Base-by-base conservation (phyloP, 1,139 yeast genomes). In the Sugiyamaella paludigena region DNA sequence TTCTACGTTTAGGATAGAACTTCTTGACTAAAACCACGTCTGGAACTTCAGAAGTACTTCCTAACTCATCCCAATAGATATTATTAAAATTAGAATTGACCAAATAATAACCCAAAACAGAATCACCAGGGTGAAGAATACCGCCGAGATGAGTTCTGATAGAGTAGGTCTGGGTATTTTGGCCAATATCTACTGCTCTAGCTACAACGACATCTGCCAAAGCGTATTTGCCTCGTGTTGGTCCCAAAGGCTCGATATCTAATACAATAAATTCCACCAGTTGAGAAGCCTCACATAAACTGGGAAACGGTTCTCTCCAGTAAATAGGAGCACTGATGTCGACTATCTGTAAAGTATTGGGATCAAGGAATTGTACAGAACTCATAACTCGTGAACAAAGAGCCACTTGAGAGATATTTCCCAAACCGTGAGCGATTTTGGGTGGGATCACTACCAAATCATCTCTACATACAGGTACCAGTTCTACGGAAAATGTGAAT, bases 401-500 rank as follows among this genome's bases (percentile, higher is more conserved):
- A 4, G 88, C 97, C 52, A 91, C 73, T 64, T 87, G 84, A 27
- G 91, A 73, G 51, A 92, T 86, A 65, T 86, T 85, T 54, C 98
- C 96, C 73, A 89, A 68, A 11, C 88, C 79, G 57, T 83, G 80
- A 2, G 99, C 98, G 56, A 92, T 69, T 59, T 82, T 82, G 62
- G 81, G 80, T 29, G 98, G 98, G 55, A 94, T 75, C 40, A 91
- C 86, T 30, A 94, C 95, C 59, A 94, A 77, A 65, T 94, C 98
- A 66, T 92, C 99, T 67, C 95, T 84, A 78, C 98, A 94, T 43
- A 94, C 82, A n/a, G 98, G 98, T 1, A 88, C 96, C 58, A 92
- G 82, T 71, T 92, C 99, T 36, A 91, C 87, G 12, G 98, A 89
- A 65, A 77, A 91, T 8, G 98, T 79, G 67, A 92, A 94, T 70